Percentiles rank a stretch among this genome's conserved stretches.
These are phyloP conservation scores for Gossypioides kirkii DNA, from an alignment of 345 rosid genomes.

Conservation along the genomic window DNA sequence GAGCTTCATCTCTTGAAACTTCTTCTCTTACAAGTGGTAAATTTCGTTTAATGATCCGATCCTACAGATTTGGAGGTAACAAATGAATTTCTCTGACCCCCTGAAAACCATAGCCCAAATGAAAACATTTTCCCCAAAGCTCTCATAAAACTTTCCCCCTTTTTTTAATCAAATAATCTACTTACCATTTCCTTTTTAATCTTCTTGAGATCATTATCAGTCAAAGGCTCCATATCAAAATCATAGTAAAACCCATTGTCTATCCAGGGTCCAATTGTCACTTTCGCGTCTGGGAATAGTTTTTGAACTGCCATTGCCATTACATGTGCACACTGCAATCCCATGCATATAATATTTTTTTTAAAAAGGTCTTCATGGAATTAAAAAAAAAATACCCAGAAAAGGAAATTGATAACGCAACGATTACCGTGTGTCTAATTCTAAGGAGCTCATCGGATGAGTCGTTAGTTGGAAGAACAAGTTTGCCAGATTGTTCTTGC, in stretches of 20 bases:
- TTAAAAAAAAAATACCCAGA: neutral
- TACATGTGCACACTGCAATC: constrained; percentile 84
- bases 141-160: constrained; percentile 11
- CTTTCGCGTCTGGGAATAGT: constrained; percentile 86
- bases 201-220: constrained; percentile 82
- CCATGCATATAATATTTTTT: neutral
- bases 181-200: constrained; percentile 98
- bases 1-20: constrained; percentile 82
- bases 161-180: constrained; percentile 11
- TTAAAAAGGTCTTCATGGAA: neutral
- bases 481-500: constrained; percentile 26
- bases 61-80: constrained; percentile 61
- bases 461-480: constrained; percentile 73
- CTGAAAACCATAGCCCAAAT: constrained; percentile 39
- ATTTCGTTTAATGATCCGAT: constrained; percentile 74
- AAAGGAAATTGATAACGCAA: constrained; percentile 10
- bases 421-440: constrained; percentile 77
- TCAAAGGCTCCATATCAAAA: constrained; percentile 86
- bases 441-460: constrained; percentile 69
- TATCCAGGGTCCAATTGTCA: constrained; percentile 96
- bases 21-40: constrained; percentile 86
- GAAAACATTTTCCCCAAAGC: constrained; percentile 22
- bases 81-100: constrained; percentile 36
- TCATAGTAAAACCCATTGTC: constrained; percentile 91
- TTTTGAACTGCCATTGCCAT: constrained; percentile 99